Evolutionary conservation across 257 asterid species (phyloP), one percentile per base, ranked within the genome.

Genomic region (Solanum medicagineum): DNA sequence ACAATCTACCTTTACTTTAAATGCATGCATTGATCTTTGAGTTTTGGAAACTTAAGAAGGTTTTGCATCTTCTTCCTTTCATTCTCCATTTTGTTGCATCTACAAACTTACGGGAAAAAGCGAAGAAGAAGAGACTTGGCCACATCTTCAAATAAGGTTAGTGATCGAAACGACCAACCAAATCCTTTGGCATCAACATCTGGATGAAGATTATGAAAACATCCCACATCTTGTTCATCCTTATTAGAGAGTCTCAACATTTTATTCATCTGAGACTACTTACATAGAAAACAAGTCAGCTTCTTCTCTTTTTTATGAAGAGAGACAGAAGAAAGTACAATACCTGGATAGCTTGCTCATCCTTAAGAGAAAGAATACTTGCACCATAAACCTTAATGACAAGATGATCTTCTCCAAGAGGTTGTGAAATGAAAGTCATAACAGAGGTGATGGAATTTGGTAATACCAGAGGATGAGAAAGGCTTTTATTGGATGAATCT

Each of bases 141-240:
- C 29, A 89, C 83, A 70, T 93, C 94, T 87, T 93, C 96, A 53
- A 92, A 92, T 47, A 92, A 75, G 1, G 93, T 86, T 8, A 94
- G 93, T 1, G 94, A 88, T 26, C 94, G 91, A 65, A 93, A 90
- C 42, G 90, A 63, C 4, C 93, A 87, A 69, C 90, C 94, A 80
- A 91, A 92, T 1, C 91, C 91, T 5, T 68, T 57, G 15, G 81
- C 12, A 60, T 87, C 86, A 9, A 93, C 93, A 47, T 77, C 40
- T 5, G 87, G 87, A 80, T 85, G 83, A 42, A 88, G 7, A 2
- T 60, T 87, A 1, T 91, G 90, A 85, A 91, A 93, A 29, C 85
- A 84, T 44, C 57, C 13, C 2, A 90, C 83, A 22, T 81, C 84
- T 42, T 26, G 17, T 15, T 89, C 92, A 63, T 93, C 91, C 29